Base-by-base conservation (phyloP, 2,329 filamentous ascomycete species). In the Trichoderma polysporum region DNA sequence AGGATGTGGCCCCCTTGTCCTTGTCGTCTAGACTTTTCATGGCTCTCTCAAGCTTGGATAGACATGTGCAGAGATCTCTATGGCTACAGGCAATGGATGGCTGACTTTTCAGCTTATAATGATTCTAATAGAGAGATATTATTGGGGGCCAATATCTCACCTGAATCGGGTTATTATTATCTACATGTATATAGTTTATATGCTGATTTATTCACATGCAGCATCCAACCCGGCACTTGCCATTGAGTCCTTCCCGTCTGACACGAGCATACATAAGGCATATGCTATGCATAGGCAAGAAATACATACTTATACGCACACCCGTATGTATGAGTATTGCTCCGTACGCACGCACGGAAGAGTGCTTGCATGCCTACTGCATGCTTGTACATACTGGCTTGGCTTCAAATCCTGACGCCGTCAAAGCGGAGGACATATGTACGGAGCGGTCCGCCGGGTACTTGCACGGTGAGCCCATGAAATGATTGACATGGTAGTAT, bases 261-360 rank as follows among this genome's bases (percentile, higher is more conserved):
- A 65, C 62, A 65, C 39, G 54, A 59, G 63, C 63, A 66, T 59
- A 50, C 25, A 39, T 56, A 37, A 19, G 47, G 50, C 49, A 63
- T 63, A 45, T 54, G 60, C 60, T 33, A 50, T 57, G 50, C 63
- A 41, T n/a, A 65, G 53, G 63, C 63, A 66, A 31, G 63, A 53
- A 59, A 39, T 59, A 53, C 45, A 50, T 66, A 52, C 53, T 29
- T 37, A 41, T 49, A 45, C 59, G 49, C 15, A 35, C 61, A 22
- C 49, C 49, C 27, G 61, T 64, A 47, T 45, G 61, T 56, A 27
- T 17, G 45, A 52, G 41, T 50, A 45, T 52, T 22, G 12, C 41
- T 45, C 41, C 41, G 22, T 45, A 45, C 47, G 49, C 25, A 39
- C 33, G 37, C 49, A 41, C 31, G 37, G 31, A 54, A 25, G 22